Evolutionary conservation across 441 rosid genomes (phyloP), one percentile per base, ranked within the genome.

Genomic region (Gossypium laxum): DNA sequence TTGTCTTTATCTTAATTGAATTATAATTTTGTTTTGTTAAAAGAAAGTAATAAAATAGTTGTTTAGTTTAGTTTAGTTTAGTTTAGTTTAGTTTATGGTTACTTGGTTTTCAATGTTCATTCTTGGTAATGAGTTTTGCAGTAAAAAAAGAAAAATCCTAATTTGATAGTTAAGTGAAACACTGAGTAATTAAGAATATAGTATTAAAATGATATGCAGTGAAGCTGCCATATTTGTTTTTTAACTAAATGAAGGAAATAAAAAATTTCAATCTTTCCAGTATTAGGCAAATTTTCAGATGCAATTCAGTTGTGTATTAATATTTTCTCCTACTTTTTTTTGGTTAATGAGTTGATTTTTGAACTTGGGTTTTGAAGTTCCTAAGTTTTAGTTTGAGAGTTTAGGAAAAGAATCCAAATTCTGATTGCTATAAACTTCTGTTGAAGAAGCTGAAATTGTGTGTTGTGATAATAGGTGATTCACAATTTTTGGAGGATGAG

Each of bases 401-500:
- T 28, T 59, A 32, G 60, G 52, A 24, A 61, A 47, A 26, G 51
- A 69, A 67, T 68, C 14, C 28, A 19, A 30, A 43, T 12, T 62
- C 62, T 50, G 30, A 22, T 56, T 45, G 45, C 45, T 54, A 8
- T 54, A 11, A 58, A 68, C 18, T 64, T 17, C 70, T 73, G 57
- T 15, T 67, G n/a, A 67, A 50, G 45, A 8, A 47, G 45, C 43
- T 50, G 70, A 67, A 67, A 26, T 67, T 56, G 24, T 24, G 30
- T 73, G 70, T 52, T 66, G 66, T 79, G 61, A 5, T 72, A 28
- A 57, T 78, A 91, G 97, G 93, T 78, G 97, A 93, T 74, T 56
- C 75, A n/a, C 84, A 81, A 71, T 87, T 86, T 83, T 73, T 87
- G 38, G 96, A 90, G 62, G 94, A 94, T 79, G 93, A 87, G 24